Base-by-base conservation (phyloP, 345 rosid species). In the Trapa incisa region DNA sequence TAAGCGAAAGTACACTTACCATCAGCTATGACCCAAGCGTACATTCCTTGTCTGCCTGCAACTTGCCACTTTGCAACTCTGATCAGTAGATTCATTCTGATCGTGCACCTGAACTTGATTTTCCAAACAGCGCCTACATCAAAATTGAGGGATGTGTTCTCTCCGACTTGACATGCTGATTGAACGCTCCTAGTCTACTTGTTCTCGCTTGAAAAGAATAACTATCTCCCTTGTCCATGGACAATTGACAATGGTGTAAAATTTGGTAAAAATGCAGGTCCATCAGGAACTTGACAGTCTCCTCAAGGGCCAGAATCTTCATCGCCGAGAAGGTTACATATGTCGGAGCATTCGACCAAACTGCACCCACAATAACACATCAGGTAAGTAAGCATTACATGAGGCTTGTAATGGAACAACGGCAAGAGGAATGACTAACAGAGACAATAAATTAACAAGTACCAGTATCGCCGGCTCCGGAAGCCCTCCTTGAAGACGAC, bases 401-500 rank as follows among this genome's bases (percentile, higher is more conserved):
- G 38, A 58, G 37, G 63, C 38, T 33, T 22, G 8, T 22, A 35
- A n/a, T n/a, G 60, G 60, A 54, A 54, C 6, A 22, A 6, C 60
- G 6, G 33, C 32, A 4, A 22, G 29, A n/a, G 60, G 60, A 16
- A 54, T 54, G 35, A 22, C 29, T 22, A 22, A 22, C 29, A 22
- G 29, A 54, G 35, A 54, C 11, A 6, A n/a, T n/a, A 11, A 2
- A 2, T 13, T 4, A 9, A 12, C 15, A 58, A 2, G 64, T 79
- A 83, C 98, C 95, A 92, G 81, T 89, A 92, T 53, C 80, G 82
- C 61, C 96, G 96, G 77, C 92, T 89, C 60, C 96, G 87, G 73
- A 89, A 92, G 41, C 96, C 96, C 77, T 82, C 82, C 84, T 89
- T 92, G 79, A 92, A 89, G 61, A 88, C 97, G 63, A 92, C 92